phyloP scores from a whole-genome alignment of 805 yeast genomes.

The Sugiyamaella mastotermitis region DNA sequence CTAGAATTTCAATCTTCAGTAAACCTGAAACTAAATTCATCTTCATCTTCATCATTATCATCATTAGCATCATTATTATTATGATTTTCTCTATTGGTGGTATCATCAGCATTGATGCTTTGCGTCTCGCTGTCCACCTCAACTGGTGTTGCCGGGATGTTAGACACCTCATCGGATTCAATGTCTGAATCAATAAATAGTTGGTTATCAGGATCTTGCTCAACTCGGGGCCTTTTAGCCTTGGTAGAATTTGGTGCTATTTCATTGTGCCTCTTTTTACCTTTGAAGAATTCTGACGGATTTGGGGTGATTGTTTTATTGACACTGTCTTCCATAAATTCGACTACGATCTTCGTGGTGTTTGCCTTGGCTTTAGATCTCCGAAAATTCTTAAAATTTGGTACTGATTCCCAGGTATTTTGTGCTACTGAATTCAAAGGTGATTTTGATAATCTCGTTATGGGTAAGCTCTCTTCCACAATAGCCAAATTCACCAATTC shows the following conservation, averaged over 20 bases:
- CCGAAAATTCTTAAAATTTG: conserved; percentile 19
- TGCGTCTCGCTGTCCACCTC: not conserved
- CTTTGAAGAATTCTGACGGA: no score
- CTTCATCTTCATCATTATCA: conserved; percentile 18
- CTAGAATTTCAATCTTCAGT: conserved; percentile 2
- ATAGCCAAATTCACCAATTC: conserved; percentile 12
- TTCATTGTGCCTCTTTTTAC: no score
- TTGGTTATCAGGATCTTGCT: no score
- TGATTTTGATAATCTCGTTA: not conserved
- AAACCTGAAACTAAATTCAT: conserved; percentile 23
- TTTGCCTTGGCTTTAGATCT: not conserved
- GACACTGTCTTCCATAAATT: not conserved
- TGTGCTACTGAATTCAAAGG: not conserved
- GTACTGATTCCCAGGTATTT: conserved; percentile 10
- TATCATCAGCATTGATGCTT: not conserved
- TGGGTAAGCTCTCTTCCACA: conserved; percentile 14
- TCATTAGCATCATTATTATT: conserved; percentile 1
- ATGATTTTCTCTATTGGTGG: conserved; percentile 1
- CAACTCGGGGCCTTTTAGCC: no score
- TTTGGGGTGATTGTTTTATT: not conserved
- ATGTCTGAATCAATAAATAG: not conserved
- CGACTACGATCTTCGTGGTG: not conserved
- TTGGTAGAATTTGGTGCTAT: no score
- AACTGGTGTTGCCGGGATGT: not conserved
- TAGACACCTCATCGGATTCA: conserved; percentile 1